phyloP scores from a whole-genome alignment of 139 green algal species.

The Auxenochlorella pyrenoidosa region DNA sequence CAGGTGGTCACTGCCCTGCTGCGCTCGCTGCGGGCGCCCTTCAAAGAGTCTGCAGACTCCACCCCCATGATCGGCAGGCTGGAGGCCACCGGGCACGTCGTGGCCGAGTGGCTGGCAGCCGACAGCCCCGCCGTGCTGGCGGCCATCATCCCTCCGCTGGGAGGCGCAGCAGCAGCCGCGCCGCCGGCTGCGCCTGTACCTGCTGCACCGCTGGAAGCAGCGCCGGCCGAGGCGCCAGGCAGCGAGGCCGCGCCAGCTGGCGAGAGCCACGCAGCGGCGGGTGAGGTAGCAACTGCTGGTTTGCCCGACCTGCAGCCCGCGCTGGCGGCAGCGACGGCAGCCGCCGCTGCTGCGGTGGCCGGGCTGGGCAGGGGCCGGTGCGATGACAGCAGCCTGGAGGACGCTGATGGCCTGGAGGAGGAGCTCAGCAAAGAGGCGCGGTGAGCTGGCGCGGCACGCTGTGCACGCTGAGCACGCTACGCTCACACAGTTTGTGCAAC shows the following conservation, averaged over 20 bases:
- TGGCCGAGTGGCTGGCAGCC: slow-evolving; percentile 64
- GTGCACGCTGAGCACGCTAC: neutral
- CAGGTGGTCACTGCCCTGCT: slow-evolving; percentile 31
- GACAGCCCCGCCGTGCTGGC: neutral
- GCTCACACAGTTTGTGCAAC: too few species aligned
- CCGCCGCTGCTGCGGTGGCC: neutral
- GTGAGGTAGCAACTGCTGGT: neutral
- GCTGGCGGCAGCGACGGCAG: neutral
- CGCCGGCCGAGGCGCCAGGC: neutral
- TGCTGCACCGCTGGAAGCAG: neutral
- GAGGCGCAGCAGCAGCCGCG: neutral
- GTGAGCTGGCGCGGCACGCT: neutral
- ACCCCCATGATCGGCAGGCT: slow-evolving; percentile 53
- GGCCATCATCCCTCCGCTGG: neutral
- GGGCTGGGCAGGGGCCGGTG: neutral
- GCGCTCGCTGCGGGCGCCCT: slow-evolving; percentile 20
- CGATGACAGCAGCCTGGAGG: neutral
- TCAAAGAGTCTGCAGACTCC: slow-evolving; percentile 30
- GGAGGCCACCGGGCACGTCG: slow-evolving; percentile 54
- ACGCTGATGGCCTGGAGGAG: neutral
- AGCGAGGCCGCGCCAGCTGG: neutral
- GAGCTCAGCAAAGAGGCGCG: neutral
- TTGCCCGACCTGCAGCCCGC: neutral
- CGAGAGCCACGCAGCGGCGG: neutral
- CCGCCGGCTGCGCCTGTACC: neutral